phyloP scores from a whole-genome alignment of 2,329 filamentous ascomycete species.

The Penicillium sp. region DNA sequence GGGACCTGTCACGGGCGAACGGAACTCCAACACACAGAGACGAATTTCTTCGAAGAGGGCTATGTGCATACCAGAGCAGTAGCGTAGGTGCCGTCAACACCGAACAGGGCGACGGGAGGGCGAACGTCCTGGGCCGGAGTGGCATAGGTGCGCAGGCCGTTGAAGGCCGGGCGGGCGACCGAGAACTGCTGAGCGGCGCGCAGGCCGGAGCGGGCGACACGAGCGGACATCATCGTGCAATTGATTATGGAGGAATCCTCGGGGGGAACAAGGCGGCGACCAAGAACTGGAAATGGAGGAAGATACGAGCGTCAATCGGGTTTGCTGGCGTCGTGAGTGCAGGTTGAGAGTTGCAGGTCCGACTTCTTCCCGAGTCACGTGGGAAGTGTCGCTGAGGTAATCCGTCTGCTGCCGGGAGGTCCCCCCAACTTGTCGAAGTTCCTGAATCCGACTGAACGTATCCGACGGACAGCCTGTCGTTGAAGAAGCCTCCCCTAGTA shows the following conservation, averaged over 20 bases:
- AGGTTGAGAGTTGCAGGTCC: constrained; percentile 22
- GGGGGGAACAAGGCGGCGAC: constrained; percentile 13
- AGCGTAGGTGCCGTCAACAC: constrained; percentile 96
- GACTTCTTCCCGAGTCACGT: constrained; percentile 25
- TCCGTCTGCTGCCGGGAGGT: background rate
- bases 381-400: constrained; percentile 9
- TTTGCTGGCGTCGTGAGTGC: constrained; percentile 19
- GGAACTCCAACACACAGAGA: constrained; percentile 5
- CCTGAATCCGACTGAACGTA: too few relatives aligned
- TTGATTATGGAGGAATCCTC: constrained; percentile 21
- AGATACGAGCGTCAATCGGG: constrained; percentile 24
- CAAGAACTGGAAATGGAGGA: constrained; percentile 19
- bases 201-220: constrained; percentile 52
- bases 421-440: too few relatives aligned
- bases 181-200: constrained; percentile 46
- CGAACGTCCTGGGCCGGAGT: constrained; percentile 62
- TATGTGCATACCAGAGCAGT: constrained; percentile 78
- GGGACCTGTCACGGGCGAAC: background rate
- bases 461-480: too few relatives aligned
- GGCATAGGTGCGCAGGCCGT: constrained; percentile 67
- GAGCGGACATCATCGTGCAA: constrained; percentile 50
- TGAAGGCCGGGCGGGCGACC: constrained; percentile 36
- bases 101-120: constrained; percentile 86
- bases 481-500: too few relatives aligned
- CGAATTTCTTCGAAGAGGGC: constrained; percentile 3